Base-by-base conservation (phyloP, 2,329 filamentous ascomycete genomes). In the Neonectria faginata region DNA sequence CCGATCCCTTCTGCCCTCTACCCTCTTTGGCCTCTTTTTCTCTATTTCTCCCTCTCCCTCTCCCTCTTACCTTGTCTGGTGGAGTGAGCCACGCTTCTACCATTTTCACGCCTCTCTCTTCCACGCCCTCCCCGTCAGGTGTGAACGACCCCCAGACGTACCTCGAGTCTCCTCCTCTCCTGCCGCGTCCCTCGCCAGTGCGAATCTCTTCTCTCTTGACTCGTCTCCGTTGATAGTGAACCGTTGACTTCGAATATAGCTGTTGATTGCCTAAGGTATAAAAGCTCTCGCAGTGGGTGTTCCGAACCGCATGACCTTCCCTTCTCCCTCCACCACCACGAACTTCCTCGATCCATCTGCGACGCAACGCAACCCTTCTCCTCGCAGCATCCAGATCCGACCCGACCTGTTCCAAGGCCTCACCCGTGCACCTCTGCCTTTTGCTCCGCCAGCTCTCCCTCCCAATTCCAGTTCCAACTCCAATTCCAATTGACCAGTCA, bases 221-320 rank as follows among this genome's bases (percentile, higher is more conserved):
- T 52, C 54, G 42, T 31, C 47, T 57, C 57, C 59, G 58, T 63
- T 61, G 54, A 67, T 55, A 50, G 55, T 59, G 39, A 55, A 61
- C 61, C 58, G 59, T 50, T 62, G 60, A 42, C 50, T 55, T 27
- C 41, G 41, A 39, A 53, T 20, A 52, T 58, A 62, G 47, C 20
- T 60, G 42, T 39, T 29, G 22, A 41, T 56, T 31, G 31, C 36
- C 48, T 58, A 50, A 67, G 66, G 69, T 73, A 73, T 73, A 73
- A 73, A 73, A 71, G 67, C 61, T 71, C 70, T 67, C 62, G 58
- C 64, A 54, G 64, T 60, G 65, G 64, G 60, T 65, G 60, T 61
- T 56, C 57, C 63, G 60, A 44, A 66, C 59, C 59, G 61, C 56
- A 67, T 60, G 58, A 54, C 55, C 66, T 60, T 69, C 59, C 57